These are phyloP conservation scores for Aspergillus puulaauensis DNA, from an alignment of 2,329 filamentous ascomycete species.

Conservation along the genomic window DNA sequence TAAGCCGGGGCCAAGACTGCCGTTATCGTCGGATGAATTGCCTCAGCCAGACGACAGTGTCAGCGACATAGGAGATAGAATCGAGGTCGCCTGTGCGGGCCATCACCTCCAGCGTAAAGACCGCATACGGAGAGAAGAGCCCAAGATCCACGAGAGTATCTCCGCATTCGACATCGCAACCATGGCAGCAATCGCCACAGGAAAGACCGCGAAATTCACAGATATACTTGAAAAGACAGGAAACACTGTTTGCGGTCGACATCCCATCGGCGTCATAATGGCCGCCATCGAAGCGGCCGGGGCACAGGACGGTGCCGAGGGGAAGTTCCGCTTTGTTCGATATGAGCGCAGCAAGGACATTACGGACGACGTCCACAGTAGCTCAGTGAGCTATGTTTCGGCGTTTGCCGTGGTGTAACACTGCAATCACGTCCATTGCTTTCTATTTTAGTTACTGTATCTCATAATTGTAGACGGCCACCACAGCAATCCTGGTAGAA, in stretches of 20 bases:
- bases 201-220: slow-evolving; percentile 69
- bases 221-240: slow-evolving; percentile 67
- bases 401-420: slow-evolving; percentile 74
- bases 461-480: not conserved
- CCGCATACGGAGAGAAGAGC: slow-evolving; percentile 34
- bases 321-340: slow-evolving; percentile 73
- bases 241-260: slow-evolving; percentile 92
- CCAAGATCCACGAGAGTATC: slow-evolving; percentile 80
- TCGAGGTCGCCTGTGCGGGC: slow-evolving; percentile 30
- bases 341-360: slow-evolving; percentile 86
- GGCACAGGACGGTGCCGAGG: slow-evolving; percentile 38
- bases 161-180: slow-evolving; percentile 73
- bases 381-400: slow-evolving; percentile 92
- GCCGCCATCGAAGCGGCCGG: slow-evolving; percentile 72
- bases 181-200: slow-evolving; percentile 81
- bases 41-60: slow-evolving; percentile 35
- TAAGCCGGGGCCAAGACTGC: slow-evolving; percentile 34
- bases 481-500: not conserved
- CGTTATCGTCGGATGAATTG: slow-evolving; percentile 43
- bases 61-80: slow-evolving; percentile 26
- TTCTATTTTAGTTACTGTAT: not conserved
- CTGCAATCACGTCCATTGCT: no score
- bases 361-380: slow-evolving; percentile 63
- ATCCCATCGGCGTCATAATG: slow-evolving; percentile 93
- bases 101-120: slow-evolving; percentile 30